These are phyloP conservation scores for Pseudocercospora macadamiae DNA, from an alignment of 2,329 filamentous ascomycete genomes.

Conservation along the genomic window DNA sequence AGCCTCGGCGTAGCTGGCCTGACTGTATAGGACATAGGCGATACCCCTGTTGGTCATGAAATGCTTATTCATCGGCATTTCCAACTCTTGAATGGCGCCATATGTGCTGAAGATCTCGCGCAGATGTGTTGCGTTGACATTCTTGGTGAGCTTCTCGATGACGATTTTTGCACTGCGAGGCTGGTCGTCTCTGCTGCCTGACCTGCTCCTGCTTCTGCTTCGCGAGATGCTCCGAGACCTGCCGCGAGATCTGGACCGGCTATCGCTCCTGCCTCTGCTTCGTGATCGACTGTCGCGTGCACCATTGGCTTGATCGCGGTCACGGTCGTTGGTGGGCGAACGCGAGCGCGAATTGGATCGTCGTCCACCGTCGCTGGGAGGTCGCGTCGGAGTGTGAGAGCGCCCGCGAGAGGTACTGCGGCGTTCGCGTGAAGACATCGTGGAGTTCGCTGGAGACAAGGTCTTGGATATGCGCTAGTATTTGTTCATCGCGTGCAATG, in stretches of 20 bases:
- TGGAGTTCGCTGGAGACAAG: background rate
- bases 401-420: constrained; percentile 47
- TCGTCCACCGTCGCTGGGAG: constrained; percentile 27
- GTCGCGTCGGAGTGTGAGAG: constrained; percentile 35
- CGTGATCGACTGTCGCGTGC: constrained; percentile 32
- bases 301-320: constrained; percentile 33
- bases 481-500: constrained; percentile 2
- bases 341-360: constrained; percentile 28
- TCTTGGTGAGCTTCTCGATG: constrained; percentile 93
- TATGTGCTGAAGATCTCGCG: constrained; percentile 91
- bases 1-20: constrained; percentile 77
- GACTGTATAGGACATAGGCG: constrained; percentile 84
- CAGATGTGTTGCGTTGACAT: constrained; percentile 85
- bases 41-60: constrained; percentile 90
- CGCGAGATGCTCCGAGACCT: constrained; percentile 36
- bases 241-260: constrained; percentile 36
- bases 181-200: constrained; percentile 22
- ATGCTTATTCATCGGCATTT: constrained; percentile 84
- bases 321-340: constrained; percentile 38
- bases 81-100: constrained; percentile 81
- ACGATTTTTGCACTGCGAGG: constrained; percentile 69
- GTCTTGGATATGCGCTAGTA: background rate
- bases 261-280: constrained; percentile 14
- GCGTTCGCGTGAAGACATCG: constrained; percentile 24
- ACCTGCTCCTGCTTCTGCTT: constrained; percentile 20